Evolutionary conservation across 2,329 filamentous ascomycete species (phyloP).

Genomic region (Colletotrichum camelliae): DNA sequence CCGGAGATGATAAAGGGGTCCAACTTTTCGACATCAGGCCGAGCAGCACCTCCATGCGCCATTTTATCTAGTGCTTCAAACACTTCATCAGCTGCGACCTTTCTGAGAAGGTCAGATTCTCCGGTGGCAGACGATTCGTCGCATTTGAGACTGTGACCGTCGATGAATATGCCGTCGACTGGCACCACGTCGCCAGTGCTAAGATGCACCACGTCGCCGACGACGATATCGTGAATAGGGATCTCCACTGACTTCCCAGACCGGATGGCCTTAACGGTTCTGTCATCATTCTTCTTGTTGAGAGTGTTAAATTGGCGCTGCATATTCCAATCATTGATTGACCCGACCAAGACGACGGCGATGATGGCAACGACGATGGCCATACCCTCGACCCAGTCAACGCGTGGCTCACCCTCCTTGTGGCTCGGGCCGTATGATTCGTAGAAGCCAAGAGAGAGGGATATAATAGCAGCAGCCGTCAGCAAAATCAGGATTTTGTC

Average conservation of each 20-base stretch:
- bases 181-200: slow-evolving; percentile 72
- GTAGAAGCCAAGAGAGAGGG: slow-evolving; percentile 73
- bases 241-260: slow-evolving; percentile 66
- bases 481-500: slow-evolving; percentile 76
- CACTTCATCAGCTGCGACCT: slow-evolving; percentile 63
- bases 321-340: slow-evolving; percentile 68
- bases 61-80: slow-evolving; percentile 60
- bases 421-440: slow-evolving; percentile 60
- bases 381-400: slow-evolving; percentile 69
- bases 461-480: slow-evolving; percentile 71
- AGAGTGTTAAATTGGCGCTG: slow-evolving; percentile 65
- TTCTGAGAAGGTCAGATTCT: slow-evolving; percentile 73
- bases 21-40: slow-evolving; percentile 4
- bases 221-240: slow-evolving; percentile 67
- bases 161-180: slow-evolving; percentile 69
- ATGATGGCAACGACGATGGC: slow-evolving; percentile 66
- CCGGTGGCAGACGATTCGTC: slow-evolving; percentile 75
- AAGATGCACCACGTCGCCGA: slow-evolving; percentile 70
- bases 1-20: slow-evolving; percentile 70
- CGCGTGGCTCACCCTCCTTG: slow-evolving; percentile 42
- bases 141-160: slow-evolving; percentile 69
- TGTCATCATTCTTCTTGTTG: slow-evolving; percentile 64
- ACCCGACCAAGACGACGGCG: slow-evolving; percentile 65
- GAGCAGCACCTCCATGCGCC: slow-evolving; percentile 44
- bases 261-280: slow-evolving; percentile 67